Evolutionary conservation across 305 asterid species (phyloP).

Genomic region (Fraxinus floribunda): DNA sequence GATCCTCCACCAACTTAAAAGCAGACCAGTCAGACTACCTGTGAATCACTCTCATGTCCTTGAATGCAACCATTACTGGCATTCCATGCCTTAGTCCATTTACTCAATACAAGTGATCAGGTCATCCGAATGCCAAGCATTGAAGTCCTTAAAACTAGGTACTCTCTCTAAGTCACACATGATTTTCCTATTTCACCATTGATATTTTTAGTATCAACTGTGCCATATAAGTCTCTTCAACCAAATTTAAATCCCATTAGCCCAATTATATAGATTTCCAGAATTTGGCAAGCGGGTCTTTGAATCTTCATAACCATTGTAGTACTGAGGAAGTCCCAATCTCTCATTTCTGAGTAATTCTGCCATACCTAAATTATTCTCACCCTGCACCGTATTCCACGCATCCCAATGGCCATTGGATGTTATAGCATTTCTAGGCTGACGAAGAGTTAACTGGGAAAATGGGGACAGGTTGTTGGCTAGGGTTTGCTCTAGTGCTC

Average conservation of each 20-base stretch:
- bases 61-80: conserved; percentile 22
- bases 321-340: conserved; percentile 56
- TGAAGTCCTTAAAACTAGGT: conserved; percentile 26
- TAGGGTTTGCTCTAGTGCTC: conserved; percentile 61
- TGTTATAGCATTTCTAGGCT: conserved; percentile 52
- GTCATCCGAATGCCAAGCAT: conserved; percentile 31
- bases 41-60: conserved; percentile 33
- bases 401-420: conserved; percentile 82
- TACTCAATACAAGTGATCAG: conserved; percentile 30
- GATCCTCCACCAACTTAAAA: conserved; percentile 72
- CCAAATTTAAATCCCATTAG: conserved; percentile 61
- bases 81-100: conserved; percentile 27
- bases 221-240: conserved; percentile 15
- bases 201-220: conserved; percentile 14
- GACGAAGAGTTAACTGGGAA: conserved; percentile 54
- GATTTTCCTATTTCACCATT: conserved; percentile 32
- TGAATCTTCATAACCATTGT: conserved; percentile 68
- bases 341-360: conserved; percentile 72
- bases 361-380: conserved; percentile 58
- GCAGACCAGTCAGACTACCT: conserved; percentile 54
- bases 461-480: conserved; percentile 55
- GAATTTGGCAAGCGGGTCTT: conserved; percentile 64
- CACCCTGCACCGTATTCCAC: conserved; percentile 65
- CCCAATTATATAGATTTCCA: conserved; percentile 60
- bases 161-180: conserved; percentile 32